Conservation (phyloP, 2,329 filamentous ascomycete species). For the Dendrostoma leiphaemia region DNA sequence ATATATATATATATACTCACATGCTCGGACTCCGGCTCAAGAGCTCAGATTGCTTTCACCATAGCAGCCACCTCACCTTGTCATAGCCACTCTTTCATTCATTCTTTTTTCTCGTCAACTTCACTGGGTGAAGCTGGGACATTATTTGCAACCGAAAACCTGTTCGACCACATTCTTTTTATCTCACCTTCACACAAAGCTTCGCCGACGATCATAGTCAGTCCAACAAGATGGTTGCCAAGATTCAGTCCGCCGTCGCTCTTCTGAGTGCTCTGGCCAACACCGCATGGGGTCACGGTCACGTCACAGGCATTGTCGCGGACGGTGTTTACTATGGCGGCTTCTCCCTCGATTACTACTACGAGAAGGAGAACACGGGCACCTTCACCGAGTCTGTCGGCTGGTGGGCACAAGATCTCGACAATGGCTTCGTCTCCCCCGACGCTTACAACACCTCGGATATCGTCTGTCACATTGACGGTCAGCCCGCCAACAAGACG, state of each 20-base stretch:
- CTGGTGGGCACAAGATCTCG: constrained; percentile 30
- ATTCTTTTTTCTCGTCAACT: neutral
- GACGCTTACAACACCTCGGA: constrained; percentile 13
- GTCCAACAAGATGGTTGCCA: constrained; percentile 1
- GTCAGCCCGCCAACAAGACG: constrained; percentile 9
- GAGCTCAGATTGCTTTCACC: neutral
- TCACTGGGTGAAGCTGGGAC: constrained; percentile 11
- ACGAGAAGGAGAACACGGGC: constrained; percentile 28
- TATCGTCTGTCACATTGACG: constrained; percentile 14
- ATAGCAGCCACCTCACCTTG: neutral
- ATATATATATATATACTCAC: neutral
- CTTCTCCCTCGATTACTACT: constrained; percentile 18
- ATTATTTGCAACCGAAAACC: neutral
- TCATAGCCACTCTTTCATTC: constrained; percentile 2
- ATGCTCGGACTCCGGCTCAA: neutral
- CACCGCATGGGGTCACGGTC: constrained; percentile 3
- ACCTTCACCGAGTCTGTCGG: constrained; percentile 26
- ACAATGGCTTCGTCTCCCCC: constrained; percentile 14
- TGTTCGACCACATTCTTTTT: neutral
- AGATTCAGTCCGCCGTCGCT: neutral
- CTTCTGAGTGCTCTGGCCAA: constrained; percentile 6
- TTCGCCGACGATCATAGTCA: neutral
- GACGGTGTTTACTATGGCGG: constrained; percentile 13
- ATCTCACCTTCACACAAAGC: neutral
- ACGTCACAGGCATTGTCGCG: constrained; percentile 14